These are phyloP conservation scores for Ophiostoma australiae DNA, from an alignment of 2,329 filamentous ascomycete species.

Conservation along the genomic window DNA sequence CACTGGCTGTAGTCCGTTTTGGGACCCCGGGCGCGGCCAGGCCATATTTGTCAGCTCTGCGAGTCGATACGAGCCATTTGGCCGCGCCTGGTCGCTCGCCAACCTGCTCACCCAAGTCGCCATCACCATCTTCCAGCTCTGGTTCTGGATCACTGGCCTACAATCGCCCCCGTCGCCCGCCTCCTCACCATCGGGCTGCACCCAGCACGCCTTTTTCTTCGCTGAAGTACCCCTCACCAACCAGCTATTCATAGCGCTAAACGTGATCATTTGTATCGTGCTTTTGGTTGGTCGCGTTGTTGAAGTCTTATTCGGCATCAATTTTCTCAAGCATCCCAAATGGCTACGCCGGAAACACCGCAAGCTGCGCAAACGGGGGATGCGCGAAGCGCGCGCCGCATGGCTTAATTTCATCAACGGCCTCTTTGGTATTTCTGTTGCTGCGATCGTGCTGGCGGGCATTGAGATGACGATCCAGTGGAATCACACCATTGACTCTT, in stretches of 20 bases:
- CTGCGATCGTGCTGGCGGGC: neutral
- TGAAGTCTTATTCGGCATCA: conserved; percentile 14
- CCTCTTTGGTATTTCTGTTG: conserved; percentile 10
- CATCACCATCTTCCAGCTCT: conserved; percentile 26
- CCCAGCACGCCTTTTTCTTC: conserved; percentile 27
- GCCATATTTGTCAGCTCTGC: conserved; percentile 15
- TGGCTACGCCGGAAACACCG: conserved; percentile 21
- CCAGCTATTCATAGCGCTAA: conserved; percentile 24
- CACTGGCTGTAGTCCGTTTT: conserved; percentile 28
- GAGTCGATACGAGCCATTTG: neutral
- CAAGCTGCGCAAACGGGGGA: conserved; percentile 15
- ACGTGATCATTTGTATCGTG: conserved; percentile 25
- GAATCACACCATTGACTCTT: conserved; percentile 27
- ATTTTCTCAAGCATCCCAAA: conserved; percentile 13
- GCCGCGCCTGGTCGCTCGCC: conserved; percentile 17
- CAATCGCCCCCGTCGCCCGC: neutral
- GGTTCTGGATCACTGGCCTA: conserved; percentile 26
- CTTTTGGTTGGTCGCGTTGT: conserved; percentile 25
- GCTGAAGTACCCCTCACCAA: conserved; percentile 23
- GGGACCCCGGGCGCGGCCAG: conserved; percentile 28
- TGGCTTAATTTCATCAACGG: conserved; percentile 6
- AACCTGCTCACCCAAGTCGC: conserved; percentile 22
- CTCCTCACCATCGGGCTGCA: neutral
- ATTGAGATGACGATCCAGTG: conserved; percentile 29
- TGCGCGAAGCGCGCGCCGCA: conserved; percentile 16